Conservation (phyloP, 495 filamentous ascomycete genomes). For the Hypoxylon perforatum region DNA sequence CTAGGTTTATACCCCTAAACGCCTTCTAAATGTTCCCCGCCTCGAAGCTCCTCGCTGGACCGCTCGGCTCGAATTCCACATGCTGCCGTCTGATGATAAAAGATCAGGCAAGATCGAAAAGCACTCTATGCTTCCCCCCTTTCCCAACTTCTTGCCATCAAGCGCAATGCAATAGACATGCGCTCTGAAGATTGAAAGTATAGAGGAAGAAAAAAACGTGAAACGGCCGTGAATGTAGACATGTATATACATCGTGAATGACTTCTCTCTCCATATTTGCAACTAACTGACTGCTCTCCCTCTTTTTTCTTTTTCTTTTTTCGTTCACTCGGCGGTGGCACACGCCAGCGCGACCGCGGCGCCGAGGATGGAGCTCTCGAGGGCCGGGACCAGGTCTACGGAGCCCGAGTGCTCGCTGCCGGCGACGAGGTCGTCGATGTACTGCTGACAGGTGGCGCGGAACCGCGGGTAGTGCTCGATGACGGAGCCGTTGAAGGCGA, state of each 20-base stretch:
- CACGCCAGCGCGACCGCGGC: conserved; percentile 70
- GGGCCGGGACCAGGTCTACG: conserved; percentile 64
- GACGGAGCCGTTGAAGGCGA: conserved; percentile 73
- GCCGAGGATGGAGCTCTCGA: conserved; percentile 71
- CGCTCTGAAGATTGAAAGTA: conserved; percentile 2
- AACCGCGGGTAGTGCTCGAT: conserved; percentile 73
- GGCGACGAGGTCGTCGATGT: conserved; percentile 60
- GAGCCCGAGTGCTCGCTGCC: conserved; percentile 43
- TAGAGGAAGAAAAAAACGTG: conserved; percentile 1
- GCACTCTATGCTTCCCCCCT: conserved; percentile 19
- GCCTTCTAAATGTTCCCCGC: conserved; percentile 23
- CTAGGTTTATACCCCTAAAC: conserved; percentile 21
- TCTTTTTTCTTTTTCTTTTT: conserved; percentile 1
- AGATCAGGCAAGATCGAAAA: not conserved
- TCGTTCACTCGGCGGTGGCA: conserved; percentile 36
- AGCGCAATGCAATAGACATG: conserved; percentile 13
- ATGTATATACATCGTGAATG: conserved; percentile 23
- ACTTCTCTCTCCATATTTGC: not conserved
- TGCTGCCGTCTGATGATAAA: not conserved
- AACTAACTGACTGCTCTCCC: no score
- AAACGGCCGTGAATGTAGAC: no score
- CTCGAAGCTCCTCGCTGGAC: conserved; percentile 17
- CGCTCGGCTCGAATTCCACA: conserved; percentile 7
- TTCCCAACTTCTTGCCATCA: conserved; percentile 3
- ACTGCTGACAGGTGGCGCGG: conserved; percentile 57